These are phyloP conservation scores for Xylaria sp. DNA, from an alignment of 2,329 filamentous ascomycete species.

Conservation along the genomic window DNA sequence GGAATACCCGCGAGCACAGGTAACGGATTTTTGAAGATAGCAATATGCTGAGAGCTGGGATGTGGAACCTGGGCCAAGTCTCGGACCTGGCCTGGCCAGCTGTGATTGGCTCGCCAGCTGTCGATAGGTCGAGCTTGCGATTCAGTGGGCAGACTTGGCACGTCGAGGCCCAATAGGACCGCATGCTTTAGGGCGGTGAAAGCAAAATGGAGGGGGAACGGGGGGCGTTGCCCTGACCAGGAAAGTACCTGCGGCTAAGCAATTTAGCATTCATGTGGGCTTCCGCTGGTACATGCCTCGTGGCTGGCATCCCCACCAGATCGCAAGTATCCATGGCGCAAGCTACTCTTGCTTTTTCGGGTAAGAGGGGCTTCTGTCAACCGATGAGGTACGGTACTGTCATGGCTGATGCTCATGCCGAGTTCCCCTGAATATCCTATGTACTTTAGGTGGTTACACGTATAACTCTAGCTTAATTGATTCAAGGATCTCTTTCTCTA, in stretches of 20 bases:
- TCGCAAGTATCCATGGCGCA: slow-evolving; percentile 16
- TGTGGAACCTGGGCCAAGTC: slow-evolving; percentile 26
- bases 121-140: slow-evolving; percentile 32
- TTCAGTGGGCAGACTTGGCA: slow-evolving; percentile 31
- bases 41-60: slow-evolving; percentile 33
- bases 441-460: too few species aligned
- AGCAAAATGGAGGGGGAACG: slow-evolving; percentile 21
- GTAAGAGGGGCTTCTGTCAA: slow-evolving; percentile 21
- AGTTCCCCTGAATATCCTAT: slow-evolving; percentile 20
- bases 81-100: slow-evolving; percentile 12
- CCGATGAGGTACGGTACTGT: neutral
- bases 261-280: neutral
- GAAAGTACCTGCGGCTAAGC: neutral
- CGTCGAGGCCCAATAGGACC: slow-evolving; percentile 26
- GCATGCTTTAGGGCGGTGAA: slow-evolving; percentile 34
- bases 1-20: slow-evolving; percentile 1
- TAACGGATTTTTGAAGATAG: slow-evolving; percentile 27
- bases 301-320: slow-evolving; percentile 8
- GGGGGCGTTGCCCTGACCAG: neutral
- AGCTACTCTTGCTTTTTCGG: slow-evolving; percentile 14
- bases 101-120: slow-evolving; percentile 20
- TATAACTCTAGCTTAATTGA: too few species aligned
- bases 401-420: too few species aligned
- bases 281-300: slow-evolving; percentile 14
- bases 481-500: too few species aligned